Evolutionary conservation across 805 yeast genomes (phyloP).

Genomic region (Starmerella cellae): DNA sequence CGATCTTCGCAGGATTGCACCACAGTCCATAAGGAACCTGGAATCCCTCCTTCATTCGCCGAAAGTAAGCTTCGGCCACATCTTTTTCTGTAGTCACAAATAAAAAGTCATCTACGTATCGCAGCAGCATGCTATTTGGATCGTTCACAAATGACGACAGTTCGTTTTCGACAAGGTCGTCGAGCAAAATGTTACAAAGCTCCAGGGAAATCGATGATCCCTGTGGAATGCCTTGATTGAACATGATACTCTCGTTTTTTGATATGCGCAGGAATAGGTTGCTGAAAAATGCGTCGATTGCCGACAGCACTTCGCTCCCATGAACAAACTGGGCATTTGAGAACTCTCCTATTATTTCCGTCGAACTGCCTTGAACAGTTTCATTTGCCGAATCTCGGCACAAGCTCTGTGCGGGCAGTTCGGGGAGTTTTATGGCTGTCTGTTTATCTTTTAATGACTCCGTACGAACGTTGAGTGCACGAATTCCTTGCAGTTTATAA

Average conservation of each 20-base stretch:
- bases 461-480: neutral
- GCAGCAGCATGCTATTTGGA: conserved; percentile 33
- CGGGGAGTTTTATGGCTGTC: neutral
- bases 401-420: neutral
- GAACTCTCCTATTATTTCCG: neutral
- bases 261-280: conserved; percentile 33
- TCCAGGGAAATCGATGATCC: conserved; percentile 68
- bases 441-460: neutral
- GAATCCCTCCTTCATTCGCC: conserved; percentile 6
- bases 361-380: neutral
- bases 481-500: neutral
- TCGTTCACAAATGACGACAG: conserved; percentile 22
- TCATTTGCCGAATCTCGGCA: neutral
- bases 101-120: conserved; percentile 79
- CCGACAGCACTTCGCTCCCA: conserved; percentile 15
- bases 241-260: conserved; percentile 27
- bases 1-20: conserved; percentile 5
- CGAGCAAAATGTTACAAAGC: conserved; percentile 63
- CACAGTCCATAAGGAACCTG: conserved; percentile 7
- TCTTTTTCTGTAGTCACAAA: conserved; percentile 39
- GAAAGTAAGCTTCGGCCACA: conserved; percentile 23
- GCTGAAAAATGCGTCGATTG: conserved; percentile 42
- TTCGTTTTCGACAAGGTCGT: conserved; percentile 35
- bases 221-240: conserved; percentile 67
- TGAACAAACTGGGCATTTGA: neutral